A percentile compares a stretch with the other conserved stretches of the same genome.
Conservation (phyloP, 768 basidiomycete species). For the Mycena alexandri region DNA sequence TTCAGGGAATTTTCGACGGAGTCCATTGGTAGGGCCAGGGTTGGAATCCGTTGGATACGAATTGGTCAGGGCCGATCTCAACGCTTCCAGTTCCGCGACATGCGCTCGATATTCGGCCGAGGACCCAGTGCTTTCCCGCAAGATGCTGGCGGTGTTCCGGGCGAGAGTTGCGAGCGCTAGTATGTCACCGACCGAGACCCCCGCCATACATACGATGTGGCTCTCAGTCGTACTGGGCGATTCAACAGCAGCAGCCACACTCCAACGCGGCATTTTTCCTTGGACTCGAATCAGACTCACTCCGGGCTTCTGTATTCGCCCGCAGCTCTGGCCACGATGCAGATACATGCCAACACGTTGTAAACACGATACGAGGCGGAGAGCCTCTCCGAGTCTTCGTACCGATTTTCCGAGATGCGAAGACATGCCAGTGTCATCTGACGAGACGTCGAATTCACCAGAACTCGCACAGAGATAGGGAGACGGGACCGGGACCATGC, state of each 20-base stretch:
- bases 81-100: constrained; percentile 11
- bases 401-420: background rate
- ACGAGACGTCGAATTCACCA: background rate
- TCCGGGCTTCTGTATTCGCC: no score
- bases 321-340: background rate
- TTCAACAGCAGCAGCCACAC: background rate
- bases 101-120: constrained; percentile 7
- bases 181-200: constrained; percentile 13
- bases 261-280: no score
- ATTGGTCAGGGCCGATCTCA: constrained; percentile 13
- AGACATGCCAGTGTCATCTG: background rate
- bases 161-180: constrained; percentile 5
- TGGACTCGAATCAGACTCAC: no score
- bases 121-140: constrained; percentile 14
- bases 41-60: constrained; percentile 1
- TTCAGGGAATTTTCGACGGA: constrained; percentile 11
- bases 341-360: constrained; percentile 5
- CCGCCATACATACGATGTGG: background rate
- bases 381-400: background rate
- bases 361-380: background rate
- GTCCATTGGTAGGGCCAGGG: background rate
- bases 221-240: background rate
- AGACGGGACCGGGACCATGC: background rate
- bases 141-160: constrained; percentile 1
- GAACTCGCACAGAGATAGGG: constrained; percentile 3